Conservation (phyloP, 352 stramenopile species). For the Discostella stelligera region DNA sequence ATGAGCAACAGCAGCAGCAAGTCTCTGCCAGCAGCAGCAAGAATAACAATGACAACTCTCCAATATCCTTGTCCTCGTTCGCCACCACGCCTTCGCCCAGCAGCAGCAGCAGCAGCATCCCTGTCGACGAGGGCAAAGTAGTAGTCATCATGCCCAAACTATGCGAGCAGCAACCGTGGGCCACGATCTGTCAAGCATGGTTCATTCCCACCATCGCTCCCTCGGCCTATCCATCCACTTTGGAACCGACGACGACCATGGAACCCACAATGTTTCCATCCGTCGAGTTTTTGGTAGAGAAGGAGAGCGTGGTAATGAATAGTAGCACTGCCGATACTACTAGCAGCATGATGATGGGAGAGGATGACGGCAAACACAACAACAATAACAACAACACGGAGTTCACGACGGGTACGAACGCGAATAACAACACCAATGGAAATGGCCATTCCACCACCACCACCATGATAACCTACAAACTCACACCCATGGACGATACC, state of each 20-base stretch:
- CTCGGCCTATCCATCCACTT: background rate
- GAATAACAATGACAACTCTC: background rate
- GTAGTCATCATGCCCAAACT: background rate
- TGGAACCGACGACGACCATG: background rate
- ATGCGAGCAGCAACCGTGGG: background rate
- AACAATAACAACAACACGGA: too few species aligned
- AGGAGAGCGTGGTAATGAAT: background rate
- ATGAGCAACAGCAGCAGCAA: background rate
- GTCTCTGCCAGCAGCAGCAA: background rate
- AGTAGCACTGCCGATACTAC: background rate
- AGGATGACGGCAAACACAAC: background rate
- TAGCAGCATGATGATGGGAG: background rate
- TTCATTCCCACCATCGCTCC: background rate
- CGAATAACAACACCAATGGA: background rate
- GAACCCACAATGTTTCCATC: background rate
- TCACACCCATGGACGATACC: conserved; percentile 19
- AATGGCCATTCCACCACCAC: background rate
- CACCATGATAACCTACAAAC: background rate
- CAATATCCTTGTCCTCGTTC: background rate
- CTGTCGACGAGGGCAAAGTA: background rate
- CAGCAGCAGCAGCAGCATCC: background rate
- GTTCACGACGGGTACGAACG: background rate
- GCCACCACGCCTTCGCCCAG: background rate
- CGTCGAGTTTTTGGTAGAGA: background rate
- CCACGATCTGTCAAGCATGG: background rate